These are phyloP conservation scores for Saturnispora halmiae DNA, from an alignment of 805 yeast genomes.

Conservation along the genomic window DNA sequence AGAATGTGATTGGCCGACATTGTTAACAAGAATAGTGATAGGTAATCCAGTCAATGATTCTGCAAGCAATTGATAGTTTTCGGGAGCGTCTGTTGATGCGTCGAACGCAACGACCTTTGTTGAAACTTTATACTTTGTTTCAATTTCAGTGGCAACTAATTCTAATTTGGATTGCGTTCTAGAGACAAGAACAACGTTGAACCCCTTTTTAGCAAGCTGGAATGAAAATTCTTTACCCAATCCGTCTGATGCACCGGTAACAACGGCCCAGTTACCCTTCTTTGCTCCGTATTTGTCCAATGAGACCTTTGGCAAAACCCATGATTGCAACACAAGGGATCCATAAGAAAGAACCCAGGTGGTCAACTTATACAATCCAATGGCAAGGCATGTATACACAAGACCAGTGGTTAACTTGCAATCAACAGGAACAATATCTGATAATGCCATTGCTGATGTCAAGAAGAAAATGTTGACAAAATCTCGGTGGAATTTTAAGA, in stretches of 20 bases:
- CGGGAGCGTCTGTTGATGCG: constrained; percentile 51
- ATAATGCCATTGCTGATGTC: too few species aligned
- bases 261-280: constrained; percentile 78
- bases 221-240: constrained; percentile 86
- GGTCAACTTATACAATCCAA: constrained; percentile 57
- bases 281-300: constrained; percentile 69
- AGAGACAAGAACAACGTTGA: constrained; percentile 75
- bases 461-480: not conserved
- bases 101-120: constrained; percentile 71
- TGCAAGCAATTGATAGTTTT: constrained; percentile 46
- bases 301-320: constrained; percentile 51
- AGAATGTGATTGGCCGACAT: constrained; percentile 91
- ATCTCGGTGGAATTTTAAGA: not conserved
- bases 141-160: constrained; percentile 53
- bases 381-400: constrained; percentile 37
- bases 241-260: constrained; percentile 97
- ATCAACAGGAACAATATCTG: not conserved
- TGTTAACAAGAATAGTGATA: constrained; percentile 73
- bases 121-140: constrained; percentile 47
- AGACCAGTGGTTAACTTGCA: constrained; percentile 11
- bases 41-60: constrained; percentile 42
- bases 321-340: constrained; percentile 52
- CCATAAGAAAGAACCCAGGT: constrained; percentile 38
- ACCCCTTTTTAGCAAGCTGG: constrained; percentile 80
- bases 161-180: constrained; percentile 71